Conservation (phyloP, 768 basidiomycete species). For the Lanmaoa rubissima region DNA sequence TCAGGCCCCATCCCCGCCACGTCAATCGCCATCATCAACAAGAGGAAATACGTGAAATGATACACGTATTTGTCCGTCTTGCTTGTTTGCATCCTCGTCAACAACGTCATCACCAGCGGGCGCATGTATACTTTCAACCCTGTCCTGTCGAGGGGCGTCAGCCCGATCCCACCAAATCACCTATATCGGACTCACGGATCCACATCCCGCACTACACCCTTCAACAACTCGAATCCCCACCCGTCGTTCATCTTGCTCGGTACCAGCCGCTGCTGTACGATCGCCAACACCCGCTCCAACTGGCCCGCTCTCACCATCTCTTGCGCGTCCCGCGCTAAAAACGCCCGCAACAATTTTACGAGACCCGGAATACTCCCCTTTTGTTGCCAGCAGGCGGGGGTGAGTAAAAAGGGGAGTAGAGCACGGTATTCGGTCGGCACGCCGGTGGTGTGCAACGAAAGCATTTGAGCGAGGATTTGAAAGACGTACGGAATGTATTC, state of each 20-base stretch:
- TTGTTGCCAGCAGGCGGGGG: slow-evolving; percentile 86
- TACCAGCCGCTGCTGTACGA: slow-evolving; percentile 87
- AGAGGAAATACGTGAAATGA: slow-evolving; percentile 75
- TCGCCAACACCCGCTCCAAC: slow-evolving; percentile 74
- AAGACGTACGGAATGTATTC: slow-evolving; percentile 98
- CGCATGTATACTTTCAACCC: slow-evolving; percentile 73
- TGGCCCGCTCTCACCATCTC: slow-evolving; percentile 72
- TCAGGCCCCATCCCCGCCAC: slow-evolving; percentile 76
- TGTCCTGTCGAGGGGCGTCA: slow-evolving; percentile 38
- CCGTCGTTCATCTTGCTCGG: slow-evolving; percentile 85
- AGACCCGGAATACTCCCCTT: slow-evolving; percentile 94
- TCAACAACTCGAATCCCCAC: slow-evolving; percentile 89
- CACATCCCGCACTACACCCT: slow-evolving; percentile 68
- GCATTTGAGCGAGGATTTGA: slow-evolving; percentile 95
- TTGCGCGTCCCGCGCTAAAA: slow-evolving; percentile 65
- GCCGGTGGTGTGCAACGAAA: slow-evolving; percentile 67
- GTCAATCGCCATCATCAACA: slow-evolving; percentile 73
- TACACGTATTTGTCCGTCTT: slow-evolving; percentile 90
- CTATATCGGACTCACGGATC: slow-evolving; percentile 59
- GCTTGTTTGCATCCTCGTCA: slow-evolving; percentile 83
- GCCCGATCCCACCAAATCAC: background rate
- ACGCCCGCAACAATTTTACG: slow-evolving; percentile 83
- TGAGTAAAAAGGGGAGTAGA: slow-evolving; percentile 79
- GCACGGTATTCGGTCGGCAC: slow-evolving; percentile 77
- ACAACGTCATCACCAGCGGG: slow-evolving; percentile 68